Evolutionary conservation across 495 filamentous ascomycete species (phyloP), one percentile per base, ranked within the genome.

Genomic region (Penicillium diatomitis): DNA sequence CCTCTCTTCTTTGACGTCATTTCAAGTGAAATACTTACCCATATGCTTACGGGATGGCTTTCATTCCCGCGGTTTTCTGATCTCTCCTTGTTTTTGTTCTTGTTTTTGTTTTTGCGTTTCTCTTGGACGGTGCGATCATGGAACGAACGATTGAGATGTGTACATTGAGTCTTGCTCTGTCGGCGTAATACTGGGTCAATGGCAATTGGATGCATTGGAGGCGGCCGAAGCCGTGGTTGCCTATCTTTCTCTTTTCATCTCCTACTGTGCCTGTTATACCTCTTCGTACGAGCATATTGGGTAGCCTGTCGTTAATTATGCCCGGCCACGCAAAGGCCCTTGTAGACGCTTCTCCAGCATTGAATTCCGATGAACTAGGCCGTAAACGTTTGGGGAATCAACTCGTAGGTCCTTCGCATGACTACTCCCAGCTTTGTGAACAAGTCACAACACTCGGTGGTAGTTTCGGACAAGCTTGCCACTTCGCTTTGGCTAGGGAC

Each of bases 161-260:
- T 60, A 56, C 49, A 62, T 61, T 57, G 54, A 45, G 54, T 61
- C 55, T 50, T 47, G 54, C 54, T 61, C 37, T 54, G 44, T 48
- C 37, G 58, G 58, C 51, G 58, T 62, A 46, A 20, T 53, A 32
- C 12, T 46, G 52, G 60, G 20, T 20, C 20, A 20, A 20, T 20
- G 20, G 54, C 50, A 55, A 53, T 36, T 46, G 44, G 44, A 56
- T 60, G 61, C 61, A 64, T 59, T 56, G 51, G 53, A 57, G 48
- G 41, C 55, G 41, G 44, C 38, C 38, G 44, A 46, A 34, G 38
- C 50, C 44, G 53, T 11, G 53, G 35, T 51, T 38, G 32, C 44
- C 40, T 38, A 48, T 41, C 47, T 57, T 50, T 45, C 4, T 5
- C 31, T 37, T 29, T n/a, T 29, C 12, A 10, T 30, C 29, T 37